Percentiles rank a stretch among this genome's conserved stretches.
Conservation (phyloP, 2,329 filamentous ascomycete species). For the Claviceps africana region DNA sequence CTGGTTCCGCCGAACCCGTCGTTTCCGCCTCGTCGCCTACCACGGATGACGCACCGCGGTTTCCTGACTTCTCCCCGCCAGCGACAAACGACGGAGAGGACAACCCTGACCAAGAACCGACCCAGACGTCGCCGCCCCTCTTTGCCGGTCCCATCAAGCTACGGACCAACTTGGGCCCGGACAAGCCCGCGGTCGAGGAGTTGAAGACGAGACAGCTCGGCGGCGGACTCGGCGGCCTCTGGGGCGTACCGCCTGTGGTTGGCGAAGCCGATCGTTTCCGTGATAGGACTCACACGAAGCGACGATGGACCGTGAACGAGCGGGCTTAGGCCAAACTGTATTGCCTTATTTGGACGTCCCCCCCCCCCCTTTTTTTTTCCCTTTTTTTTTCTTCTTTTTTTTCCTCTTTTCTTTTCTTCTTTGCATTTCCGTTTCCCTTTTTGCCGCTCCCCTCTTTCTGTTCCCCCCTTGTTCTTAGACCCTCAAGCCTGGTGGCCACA, state of each 20-base stretch:
- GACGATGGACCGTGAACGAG: slow-evolving; percentile 44
- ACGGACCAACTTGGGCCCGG: slow-evolving; percentile 17
- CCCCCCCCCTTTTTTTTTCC: neutral
- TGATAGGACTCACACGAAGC: slow-evolving; percentile 33
- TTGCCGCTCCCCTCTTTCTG: too few species aligned
- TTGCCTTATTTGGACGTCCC: too few species aligned
- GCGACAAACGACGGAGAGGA: neutral
- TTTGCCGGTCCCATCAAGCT: slow-evolving; percentile 24
- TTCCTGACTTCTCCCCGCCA: slow-evolving; percentile 3
- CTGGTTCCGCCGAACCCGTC: neutral
- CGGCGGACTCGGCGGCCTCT: slow-evolving; percentile 27
- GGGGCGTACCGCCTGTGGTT: slow-evolving; percentile 29
- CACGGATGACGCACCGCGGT: slow-evolving; percentile 6
- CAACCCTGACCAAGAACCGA: too few species aligned
- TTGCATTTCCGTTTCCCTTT: neutral
- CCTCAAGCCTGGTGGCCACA: too few species aligned
- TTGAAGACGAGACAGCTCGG: slow-evolving; percentile 21
- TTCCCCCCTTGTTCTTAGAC: neutral
- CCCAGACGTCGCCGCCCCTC: slow-evolving; percentile 12
- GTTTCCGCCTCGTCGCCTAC: neutral
- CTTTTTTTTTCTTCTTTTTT: neutral
- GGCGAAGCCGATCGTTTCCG: slow-evolving; percentile 31
- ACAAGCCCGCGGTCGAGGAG: slow-evolving; percentile 17
- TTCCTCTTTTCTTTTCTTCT: neutral
- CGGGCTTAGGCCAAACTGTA: too few species aligned